Base-by-base conservation (phyloP, 768 basidiomycete species). In the Rhodotorula diobovata region DNA sequence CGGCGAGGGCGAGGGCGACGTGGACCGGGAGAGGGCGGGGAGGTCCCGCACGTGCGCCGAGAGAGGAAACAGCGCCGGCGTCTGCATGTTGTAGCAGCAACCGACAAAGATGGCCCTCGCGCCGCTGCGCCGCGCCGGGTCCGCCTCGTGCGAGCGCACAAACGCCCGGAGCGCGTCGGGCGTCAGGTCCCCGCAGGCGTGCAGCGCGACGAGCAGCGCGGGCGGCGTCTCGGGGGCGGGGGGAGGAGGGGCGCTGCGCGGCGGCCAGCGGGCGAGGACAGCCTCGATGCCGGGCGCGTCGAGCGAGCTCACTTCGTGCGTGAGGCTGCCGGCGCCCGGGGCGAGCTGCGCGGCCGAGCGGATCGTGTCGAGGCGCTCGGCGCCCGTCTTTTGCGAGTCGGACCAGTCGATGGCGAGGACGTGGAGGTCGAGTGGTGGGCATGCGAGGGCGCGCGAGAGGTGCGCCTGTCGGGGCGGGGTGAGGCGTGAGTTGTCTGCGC, bases 401-500 rank as follows among this genome's bases (percentile, higher is more conserved):
- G 68, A 58, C 68, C 68, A 73, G 56, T 73, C 72, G 55, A 73
- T 50, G 8, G 72, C 72, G 64, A 73, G 72, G 51, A 73, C 68
- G 61, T 73, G 72, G 14, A 73, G 65, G 57, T 68, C 48, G 41
- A 69, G 67, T 0, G 72, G 72, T 0, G 64, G 48, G 21, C 59
- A 63, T 10, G 72, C 68, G 51, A 73, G 72, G 1, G 72, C 64
- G 43, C 72, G 67, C 4, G 72, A 73, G 16, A 73, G 65, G 53
- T 73, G 72, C 1, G 72, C 72, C 72, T 73, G 64, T 25, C n/a
- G 15, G 12, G 4, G 8, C 12, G 14, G 4, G 10, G 32, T 12
- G 14, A 28, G 18, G 25, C 1, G 23, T 25, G 2, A 14, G 11
- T 18, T 8, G 18, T 28, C 21, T 11, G 35, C 37, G 14, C 10